Evolutionary conservation across 768 basidiomycete genomes (phyloP), one percentile per base, ranked within the genome.

Genomic region (Auricularia auricula-judae): DNA sequence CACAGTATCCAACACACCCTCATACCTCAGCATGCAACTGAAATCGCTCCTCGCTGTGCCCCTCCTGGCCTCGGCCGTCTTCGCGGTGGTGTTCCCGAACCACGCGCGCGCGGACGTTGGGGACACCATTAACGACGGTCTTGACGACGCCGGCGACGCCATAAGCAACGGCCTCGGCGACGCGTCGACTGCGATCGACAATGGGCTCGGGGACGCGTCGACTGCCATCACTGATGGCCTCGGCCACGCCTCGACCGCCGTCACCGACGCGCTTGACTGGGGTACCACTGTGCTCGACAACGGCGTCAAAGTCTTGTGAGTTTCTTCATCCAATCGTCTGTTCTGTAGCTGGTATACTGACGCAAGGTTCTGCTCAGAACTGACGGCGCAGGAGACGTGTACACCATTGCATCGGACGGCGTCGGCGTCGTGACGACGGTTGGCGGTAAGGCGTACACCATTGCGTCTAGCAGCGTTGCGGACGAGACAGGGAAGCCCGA

Each of bases 401-500:
- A 18, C 16, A 59, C 29, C 8, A 21, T 59, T 0, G 23, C 56
- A 59, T 29, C 56, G 8, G 29, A 59, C 29, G 56, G 23, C 56
- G 34, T 59, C 33, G 56, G 23, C 23, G 56, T 59, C 3, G 56
- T 59, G 11, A 59, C 56, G 23, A 33, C 56, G 23, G 23, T 59
- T 29, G 56, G 23, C 23, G 56, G 34, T 1, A 59, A 34, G 16
- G 56, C 29, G 4, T 59, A 59, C 56, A 59, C 56, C 10, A 35
- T 59, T 4, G 23, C 14, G 18, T 18, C 56, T 5, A 34, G 29
- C 56, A 51, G 47, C 8, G 16, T 21, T 18, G 47, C 47, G 4
- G 47, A 21, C 10, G 47, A 16, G 18, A 51, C 47, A 7, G 39
- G 39, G 47, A 18, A 8, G 18, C 14, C 47, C 16, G 76, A 43